phyloP scores from a whole-genome alignment of 2,329 filamentous ascomycete genomes.

The Calonectria crousiana region DNA sequence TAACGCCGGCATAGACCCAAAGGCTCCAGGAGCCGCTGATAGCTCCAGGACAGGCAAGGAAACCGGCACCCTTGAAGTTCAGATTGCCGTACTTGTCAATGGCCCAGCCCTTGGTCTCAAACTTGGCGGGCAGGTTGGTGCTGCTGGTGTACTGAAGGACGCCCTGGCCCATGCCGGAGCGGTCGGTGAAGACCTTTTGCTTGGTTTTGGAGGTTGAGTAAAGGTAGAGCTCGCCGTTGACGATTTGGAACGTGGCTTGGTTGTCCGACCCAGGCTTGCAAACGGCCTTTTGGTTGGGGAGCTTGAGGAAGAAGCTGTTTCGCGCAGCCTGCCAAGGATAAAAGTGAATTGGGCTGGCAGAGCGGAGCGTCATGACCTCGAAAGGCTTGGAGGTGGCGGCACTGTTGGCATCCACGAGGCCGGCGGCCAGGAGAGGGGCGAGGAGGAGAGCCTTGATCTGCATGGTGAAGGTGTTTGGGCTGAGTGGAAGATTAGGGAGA shows the following conservation, averaged over 20 bases:
- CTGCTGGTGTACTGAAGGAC: slow-evolving; percentile 62
- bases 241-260: slow-evolving; percentile 63
- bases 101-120: slow-evolving; percentile 61
- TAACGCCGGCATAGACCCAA: slow-evolving; percentile 49
- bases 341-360: slow-evolving; percentile 63
- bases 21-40: slow-evolving; percentile 55
- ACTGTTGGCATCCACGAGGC: slow-evolving; percentile 42
- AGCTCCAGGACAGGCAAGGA: slow-evolving; percentile 66
- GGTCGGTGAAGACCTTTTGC: slow-evolving; percentile 67
- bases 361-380: slow-evolving; percentile 62
- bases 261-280: slow-evolving; percentile 58
- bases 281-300: slow-evolving; percentile 58
- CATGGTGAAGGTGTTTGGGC: slow-evolving; percentile 33
- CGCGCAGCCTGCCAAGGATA: slow-evolving; percentile 57
- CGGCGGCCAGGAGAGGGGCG: slow-evolving; percentile 40
- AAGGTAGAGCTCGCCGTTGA: slow-evolving; percentile 60
- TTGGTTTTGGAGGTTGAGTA: slow-evolving; percentile 52
- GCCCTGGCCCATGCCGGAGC: slow-evolving; percentile 70
- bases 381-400: slow-evolving; percentile 54
- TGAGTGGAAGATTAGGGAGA: too few species aligned
- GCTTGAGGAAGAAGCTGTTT: slow-evolving; percentile 58
- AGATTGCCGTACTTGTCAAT: slow-evolving; percentile 59
- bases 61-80: slow-evolving; percentile 54
- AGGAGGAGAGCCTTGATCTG: slow-evolving; percentile 44
- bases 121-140: slow-evolving; percentile 50